Base-by-base conservation (phyloP, 805 yeast species). In the Clavispora santaluciae region DNA sequence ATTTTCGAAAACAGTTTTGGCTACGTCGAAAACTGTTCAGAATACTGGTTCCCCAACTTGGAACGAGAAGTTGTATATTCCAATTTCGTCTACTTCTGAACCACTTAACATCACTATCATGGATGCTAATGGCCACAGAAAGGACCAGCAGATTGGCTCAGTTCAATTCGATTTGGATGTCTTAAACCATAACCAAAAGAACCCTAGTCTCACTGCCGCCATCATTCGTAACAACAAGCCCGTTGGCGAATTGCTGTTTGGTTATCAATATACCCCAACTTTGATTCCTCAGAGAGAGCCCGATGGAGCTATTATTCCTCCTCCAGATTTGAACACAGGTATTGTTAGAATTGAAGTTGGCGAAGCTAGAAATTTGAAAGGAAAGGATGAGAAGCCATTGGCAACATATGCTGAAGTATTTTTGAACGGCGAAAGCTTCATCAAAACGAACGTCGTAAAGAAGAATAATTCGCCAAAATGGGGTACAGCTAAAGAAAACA, bases 291-390 rank as follows among this genome's bases (percentile, higher is more conserved):
- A 70, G 51, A 66, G 76, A 46, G 72, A 76, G 43, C 82, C 86
- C 3, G 96, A 88, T 61, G 96, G 96, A 38, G 82, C 90, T 2
- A 71, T 76, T 40, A 82, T 80, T 49, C 88, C 95, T 36, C 86
- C 95, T 35, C 96, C 96, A 34, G 96, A 88, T 50, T 77, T 87
- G 59, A 91, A 91, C 65, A 88, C 97, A 12, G 99, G 99, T 73
- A 81, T 95, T 53, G 79, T 83, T 16, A 74, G 81, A 54, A 66
- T 91, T 50, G 83, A 81, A 44, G 63, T 86, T 36, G 57, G 68
- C 22, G 85, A 79, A 50, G 83, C 85, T 20, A 78, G 87, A 64
- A 77, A 71, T 42, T 69, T 72, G 59, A 64, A 58, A 42, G 45
- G 62, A 33, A 45, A 51, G 20, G 77, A 74, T 22, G 79, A 78